Evolutionary conservation across 345 rosid genomes (phyloP).

Genomic region (Eucalyptus decipiens): DNA sequence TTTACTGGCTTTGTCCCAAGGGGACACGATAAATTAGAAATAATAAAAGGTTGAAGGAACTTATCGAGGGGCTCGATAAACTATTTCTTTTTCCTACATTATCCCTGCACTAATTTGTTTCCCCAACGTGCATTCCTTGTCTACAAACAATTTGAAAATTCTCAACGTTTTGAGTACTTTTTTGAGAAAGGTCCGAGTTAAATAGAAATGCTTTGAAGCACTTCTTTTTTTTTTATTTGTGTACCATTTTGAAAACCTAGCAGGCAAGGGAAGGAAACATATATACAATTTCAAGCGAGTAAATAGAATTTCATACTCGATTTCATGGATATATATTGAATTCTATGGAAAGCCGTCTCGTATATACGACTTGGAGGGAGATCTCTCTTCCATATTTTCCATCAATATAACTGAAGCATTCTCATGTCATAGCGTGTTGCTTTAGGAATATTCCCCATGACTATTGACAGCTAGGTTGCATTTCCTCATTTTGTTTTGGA

Average conservation of each 20-base stretch:
- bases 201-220: background rate
- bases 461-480: background rate
- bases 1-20: background rate
- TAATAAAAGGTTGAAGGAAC: background rate
- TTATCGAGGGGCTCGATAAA: background rate
- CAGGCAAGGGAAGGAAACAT: background rate
- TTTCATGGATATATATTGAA: background rate
- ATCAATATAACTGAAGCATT: fast-evolving
- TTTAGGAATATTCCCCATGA: too few relatives aligned
- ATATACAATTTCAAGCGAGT: background rate
- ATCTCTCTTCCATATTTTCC: background rate
- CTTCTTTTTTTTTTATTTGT: background rate
- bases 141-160: background rate
- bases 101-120: background rate
- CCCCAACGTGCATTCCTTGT: background rate
- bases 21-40: background rate
- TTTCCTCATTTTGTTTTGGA: background rate
- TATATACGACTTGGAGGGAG: background rate
- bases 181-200: background rate
- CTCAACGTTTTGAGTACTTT: background rate
- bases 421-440: background rate
- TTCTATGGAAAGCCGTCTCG: background rate
- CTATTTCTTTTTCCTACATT: background rate
- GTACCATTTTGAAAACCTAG: background rate
- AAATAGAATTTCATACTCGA: background rate